phyloP scores from a whole-genome alignment of 176 grass and related monocot genomes.

The Carex myosuroides region DNA sequence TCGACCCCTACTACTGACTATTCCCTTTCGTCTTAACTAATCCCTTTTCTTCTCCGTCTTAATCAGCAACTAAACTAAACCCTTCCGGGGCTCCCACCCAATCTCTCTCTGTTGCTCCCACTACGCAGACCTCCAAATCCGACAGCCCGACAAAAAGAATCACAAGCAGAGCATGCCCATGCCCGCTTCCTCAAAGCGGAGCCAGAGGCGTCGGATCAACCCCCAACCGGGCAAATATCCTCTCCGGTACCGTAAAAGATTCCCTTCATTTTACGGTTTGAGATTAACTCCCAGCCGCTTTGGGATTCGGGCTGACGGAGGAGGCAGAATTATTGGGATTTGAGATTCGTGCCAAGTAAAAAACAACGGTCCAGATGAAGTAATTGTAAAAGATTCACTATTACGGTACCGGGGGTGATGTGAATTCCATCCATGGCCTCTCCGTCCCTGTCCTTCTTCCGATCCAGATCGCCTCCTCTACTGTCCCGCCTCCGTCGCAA shows the following conservation, averaged over 20 bases:
- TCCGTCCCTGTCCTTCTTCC: too few species aligned
- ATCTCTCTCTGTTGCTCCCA: not conserved
- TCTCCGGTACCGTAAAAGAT: too few species aligned
- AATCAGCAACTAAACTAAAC: not conserved
- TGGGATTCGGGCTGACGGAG: too few species aligned
- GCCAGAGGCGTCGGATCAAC: conserved; percentile 9
- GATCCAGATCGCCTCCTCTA: too few species aligned
- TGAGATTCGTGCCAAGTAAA: too few species aligned
- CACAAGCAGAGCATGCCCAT: not conserved
- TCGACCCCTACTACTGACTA: not conserved
- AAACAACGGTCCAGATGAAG: too few species aligned
- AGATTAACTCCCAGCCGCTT: not conserved
- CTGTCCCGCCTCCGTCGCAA: too few species aligned
- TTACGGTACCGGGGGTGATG: not conserved
- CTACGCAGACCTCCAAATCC: not conserved
- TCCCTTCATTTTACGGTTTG: not conserved
- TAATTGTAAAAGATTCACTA: too few species aligned
- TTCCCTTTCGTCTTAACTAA: not conserved
- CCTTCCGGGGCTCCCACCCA: not conserved
- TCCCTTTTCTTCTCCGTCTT: not conserved
- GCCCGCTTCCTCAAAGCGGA: conserved; percentile 8
- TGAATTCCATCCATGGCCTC: too few species aligned
- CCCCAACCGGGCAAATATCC: not conserved
- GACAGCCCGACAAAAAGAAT: not conserved
- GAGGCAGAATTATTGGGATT: too few species aligned